phyloP scores from a whole-genome alignment of 2,329 filamentous ascomycete species.

The Diplodia seriata region DNA sequence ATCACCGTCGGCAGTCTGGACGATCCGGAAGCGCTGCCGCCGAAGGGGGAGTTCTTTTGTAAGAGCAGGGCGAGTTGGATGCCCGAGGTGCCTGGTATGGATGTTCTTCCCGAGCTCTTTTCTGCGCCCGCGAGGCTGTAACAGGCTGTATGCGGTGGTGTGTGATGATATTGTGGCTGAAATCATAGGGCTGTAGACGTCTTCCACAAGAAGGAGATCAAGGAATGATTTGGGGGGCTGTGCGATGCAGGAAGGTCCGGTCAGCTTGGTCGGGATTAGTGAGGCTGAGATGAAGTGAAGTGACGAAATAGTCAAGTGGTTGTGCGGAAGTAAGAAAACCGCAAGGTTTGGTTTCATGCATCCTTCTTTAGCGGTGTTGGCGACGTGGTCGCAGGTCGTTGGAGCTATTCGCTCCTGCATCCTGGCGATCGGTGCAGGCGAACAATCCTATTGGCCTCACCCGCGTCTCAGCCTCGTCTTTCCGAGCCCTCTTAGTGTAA shows the following conservation, averaged over 20 bases:
- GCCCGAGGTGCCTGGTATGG: constrained; percentile 39
- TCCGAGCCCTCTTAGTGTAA: too few relatives aligned
- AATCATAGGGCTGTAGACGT: constrained; percentile 3
- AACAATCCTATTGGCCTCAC: background rate
- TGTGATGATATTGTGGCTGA: background rate
- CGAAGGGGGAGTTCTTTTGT: constrained; percentile 77
- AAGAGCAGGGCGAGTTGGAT: constrained; percentile 45
- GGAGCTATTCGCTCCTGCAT: background rate
- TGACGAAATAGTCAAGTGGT: background rate
- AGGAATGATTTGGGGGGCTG: constrained; percentile 32
- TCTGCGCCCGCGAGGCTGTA: constrained; percentile 11
- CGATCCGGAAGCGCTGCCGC: constrained; percentile 39
- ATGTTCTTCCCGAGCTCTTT: background rate
- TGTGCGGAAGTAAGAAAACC: background rate
- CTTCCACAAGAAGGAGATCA: constrained; percentile 35
- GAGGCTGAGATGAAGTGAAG: background rate
- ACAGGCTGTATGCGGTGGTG: background rate
- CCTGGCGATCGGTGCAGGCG: background rate
- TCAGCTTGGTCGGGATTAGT: background rate
- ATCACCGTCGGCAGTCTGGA: constrained; percentile 40
- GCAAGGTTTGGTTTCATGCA: too few relatives aligned
- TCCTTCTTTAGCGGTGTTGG: too few relatives aligned
- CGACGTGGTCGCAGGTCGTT: background rate
- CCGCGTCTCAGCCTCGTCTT: too few relatives aligned
- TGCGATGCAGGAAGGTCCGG: background rate